Conservation (phyloP, 2,329 filamentous ascomycete species). For the Stagonosporopsis rhizophila region DNA sequence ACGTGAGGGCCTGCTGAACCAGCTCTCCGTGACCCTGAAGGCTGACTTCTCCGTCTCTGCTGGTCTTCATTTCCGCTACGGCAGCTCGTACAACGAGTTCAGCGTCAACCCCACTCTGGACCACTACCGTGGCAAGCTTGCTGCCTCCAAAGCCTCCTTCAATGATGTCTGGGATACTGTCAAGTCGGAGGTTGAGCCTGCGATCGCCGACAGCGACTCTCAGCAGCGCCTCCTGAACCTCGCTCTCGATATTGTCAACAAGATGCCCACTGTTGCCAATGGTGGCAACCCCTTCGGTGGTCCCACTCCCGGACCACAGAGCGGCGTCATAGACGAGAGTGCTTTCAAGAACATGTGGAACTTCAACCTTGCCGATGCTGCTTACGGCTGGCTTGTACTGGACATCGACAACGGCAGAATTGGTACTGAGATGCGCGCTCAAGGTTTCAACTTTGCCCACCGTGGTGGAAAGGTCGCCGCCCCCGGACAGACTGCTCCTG, state of each 20-base stretch:
- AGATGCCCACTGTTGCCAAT: conserved; percentile 95
- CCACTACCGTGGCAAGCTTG: conserved; percentile 97
- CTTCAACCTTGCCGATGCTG: conserved; percentile 96
- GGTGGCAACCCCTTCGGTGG: conserved; percentile 97
- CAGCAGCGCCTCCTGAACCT: conserved; percentile 93
- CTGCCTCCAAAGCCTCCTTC: conserved; percentile 97
- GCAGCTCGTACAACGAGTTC: conserved; percentile 99
- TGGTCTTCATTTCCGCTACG: conserved; percentile 96
- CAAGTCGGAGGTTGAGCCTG: conserved; percentile 92
- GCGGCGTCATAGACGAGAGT: conserved; percentile 94
- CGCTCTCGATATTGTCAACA: conserved; percentile 90
- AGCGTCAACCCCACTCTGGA: conserved; percentile 98
- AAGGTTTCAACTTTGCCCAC: conserved; percentile 99
- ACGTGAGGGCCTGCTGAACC: conserved; percentile 94
- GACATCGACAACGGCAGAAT: conserved; percentile 96
- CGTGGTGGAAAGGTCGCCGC: conserved; percentile 75
- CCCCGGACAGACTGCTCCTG: conserved; percentile 48
- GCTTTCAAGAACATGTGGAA: conserved; percentile 99
- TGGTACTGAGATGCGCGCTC: conserved; percentile 97
- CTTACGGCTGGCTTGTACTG: conserved; percentile 93
- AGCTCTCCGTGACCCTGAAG: conserved; percentile 95
- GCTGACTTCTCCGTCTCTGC: conserved; percentile 98
- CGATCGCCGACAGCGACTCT: conserved; percentile 89
- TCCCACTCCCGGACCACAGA: conserved; percentile 73
- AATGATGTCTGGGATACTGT: conserved; percentile 99